These are phyloP conservation scores for Beauveria brongniartii DNA, from an alignment of 2,329 filamentous ascomycete species.

Conservation along the genomic window DNA sequence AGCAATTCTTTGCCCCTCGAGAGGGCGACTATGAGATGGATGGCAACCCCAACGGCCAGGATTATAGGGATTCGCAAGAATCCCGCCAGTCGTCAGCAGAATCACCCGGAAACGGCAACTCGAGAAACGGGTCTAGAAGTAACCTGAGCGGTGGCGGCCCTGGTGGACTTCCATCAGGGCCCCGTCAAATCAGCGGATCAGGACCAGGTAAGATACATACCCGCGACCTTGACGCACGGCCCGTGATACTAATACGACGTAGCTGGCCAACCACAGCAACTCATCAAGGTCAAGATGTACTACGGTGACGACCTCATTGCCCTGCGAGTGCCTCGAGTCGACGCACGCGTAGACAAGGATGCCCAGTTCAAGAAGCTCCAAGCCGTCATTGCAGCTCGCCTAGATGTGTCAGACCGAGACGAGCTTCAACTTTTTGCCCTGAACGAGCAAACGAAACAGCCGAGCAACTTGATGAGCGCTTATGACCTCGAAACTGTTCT, in stretches of 20 bases:
- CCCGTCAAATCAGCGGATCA: constrained; percentile 32
- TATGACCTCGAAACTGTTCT: constrained; percentile 75
- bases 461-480: constrained; percentile 68
- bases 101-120: constrained; percentile 51
- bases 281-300: constrained; percentile 90
- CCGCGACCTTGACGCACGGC: constrained; percentile 42
- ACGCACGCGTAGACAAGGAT: constrained; percentile 32
- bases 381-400: constrained; percentile 75
- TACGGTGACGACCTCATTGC: constrained; percentile 89
- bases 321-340: constrained; percentile 65
- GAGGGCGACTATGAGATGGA: constrained; percentile 93
- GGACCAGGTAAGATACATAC: constrained; percentile 14
- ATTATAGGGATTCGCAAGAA: constrained; percentile 65
- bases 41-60: constrained; percentile 60
- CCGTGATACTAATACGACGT: constrained; percentile 24
- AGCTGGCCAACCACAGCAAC: constrained; percentile 25
- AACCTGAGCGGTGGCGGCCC: constrained; percentile 53
- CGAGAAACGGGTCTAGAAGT: constrained; percentile 56
- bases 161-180: constrained; percentile 43
- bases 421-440: constrained; percentile 75
- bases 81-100: constrained; percentile 60
- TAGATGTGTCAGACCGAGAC: constrained; percentile 63
- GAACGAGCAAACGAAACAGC: constrained; percentile 71
- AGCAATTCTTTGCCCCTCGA: constrained; percentile 82
- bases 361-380: constrained; percentile 71